These are phyloP conservation scores for Sechiopsis laciniata DNA, from an alignment of 306 rosid genomes.

Conservation along the genomic window DNA sequence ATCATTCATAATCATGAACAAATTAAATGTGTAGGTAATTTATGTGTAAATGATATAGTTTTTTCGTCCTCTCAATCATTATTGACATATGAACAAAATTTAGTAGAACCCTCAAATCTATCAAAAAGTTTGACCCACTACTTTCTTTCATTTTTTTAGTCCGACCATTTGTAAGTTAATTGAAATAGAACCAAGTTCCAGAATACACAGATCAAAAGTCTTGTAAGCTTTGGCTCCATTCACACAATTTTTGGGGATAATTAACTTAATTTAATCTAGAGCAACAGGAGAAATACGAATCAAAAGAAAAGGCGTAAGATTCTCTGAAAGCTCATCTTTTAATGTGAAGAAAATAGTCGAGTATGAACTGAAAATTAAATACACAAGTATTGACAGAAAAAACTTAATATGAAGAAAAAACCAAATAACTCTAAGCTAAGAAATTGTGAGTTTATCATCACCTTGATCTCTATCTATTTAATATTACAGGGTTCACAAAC, in stretches of 20 bases:
- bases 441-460: background rate
- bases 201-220: background rate
- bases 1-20: too few relatives aligned
- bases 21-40: too few relatives aligned
- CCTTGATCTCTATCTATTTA: background rate
- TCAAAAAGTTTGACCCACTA: too few relatives aligned
- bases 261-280: background rate
- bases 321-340: background rate
- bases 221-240: background rate
- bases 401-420: background rate
- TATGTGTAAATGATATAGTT: too few relatives aligned
- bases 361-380: slow-evolving; percentile 1
- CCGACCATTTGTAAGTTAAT: background rate
- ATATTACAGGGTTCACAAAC: background rate
- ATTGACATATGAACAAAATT: too few relatives aligned
- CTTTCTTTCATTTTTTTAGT: too few relatives aligned
- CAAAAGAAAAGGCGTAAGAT: background rate
- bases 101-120: too few relatives aligned
- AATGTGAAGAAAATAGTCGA: background rate
- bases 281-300: background rate
- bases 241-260: background rate
- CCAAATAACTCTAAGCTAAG: slow-evolving; percentile 1
- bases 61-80: too few relatives aligned
- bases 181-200: background rate
- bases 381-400: slow-evolving; percentile 9